These are phyloP conservation scores for Ceratobasidium sp. DNA, from an alignment of 1,284 basidiomycete species.

Conservation along the genomic window DNA sequence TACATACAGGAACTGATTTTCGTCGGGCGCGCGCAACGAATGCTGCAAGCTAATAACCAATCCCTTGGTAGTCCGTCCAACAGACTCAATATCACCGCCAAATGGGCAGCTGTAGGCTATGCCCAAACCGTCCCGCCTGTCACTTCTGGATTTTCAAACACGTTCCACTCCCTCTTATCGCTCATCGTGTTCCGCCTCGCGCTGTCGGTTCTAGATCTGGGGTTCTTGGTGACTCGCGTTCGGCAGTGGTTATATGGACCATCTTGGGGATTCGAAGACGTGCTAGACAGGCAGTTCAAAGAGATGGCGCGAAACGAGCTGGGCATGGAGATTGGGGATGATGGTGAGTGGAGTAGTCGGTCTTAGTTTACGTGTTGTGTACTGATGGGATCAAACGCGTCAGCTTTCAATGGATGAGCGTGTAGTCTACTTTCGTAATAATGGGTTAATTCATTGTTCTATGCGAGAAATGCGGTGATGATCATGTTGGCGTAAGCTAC, in stretches of 20 bases:
- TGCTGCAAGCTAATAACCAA: constrained; percentile 62
- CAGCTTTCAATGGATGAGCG: constrained; percentile 42
- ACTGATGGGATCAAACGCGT: constrained; percentile 4
- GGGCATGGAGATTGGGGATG: constrained; percentile 62
- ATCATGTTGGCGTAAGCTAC: constrained; percentile 9
- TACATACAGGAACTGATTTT: constrained; percentile 61
- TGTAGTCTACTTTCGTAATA: constrained; percentile 29
- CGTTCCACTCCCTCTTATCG: constrained; percentile 34
- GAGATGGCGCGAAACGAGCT: constrained; percentile 63
- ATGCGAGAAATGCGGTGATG: constrained; percentile 3
- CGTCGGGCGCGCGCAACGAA: constrained; percentile 62
- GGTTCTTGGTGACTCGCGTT: constrained; percentile 58
- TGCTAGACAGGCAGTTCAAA: constrained; percentile 58
- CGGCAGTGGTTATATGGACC: constrained; percentile 51
- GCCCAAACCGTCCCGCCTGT: constrained; percentile 14
- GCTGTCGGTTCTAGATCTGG: constrained; percentile 60
- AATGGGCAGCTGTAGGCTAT: constrained; percentile 45
- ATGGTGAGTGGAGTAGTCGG: constrained; percentile 46
- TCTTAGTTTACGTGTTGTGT: constrained; percentile 32
- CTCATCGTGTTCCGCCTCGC: constrained; percentile 58
- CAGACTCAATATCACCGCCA: constrained; percentile 63
- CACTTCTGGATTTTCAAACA: constrained; percentile 12
- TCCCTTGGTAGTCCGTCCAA: constrained; percentile 62
- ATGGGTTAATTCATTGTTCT: constrained; percentile 10
- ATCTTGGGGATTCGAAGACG: constrained; percentile 56